phyloP scores from a whole-genome alignment of 2,329 filamentous ascomycete species.

The Mycogone perniciosa region DNA sequence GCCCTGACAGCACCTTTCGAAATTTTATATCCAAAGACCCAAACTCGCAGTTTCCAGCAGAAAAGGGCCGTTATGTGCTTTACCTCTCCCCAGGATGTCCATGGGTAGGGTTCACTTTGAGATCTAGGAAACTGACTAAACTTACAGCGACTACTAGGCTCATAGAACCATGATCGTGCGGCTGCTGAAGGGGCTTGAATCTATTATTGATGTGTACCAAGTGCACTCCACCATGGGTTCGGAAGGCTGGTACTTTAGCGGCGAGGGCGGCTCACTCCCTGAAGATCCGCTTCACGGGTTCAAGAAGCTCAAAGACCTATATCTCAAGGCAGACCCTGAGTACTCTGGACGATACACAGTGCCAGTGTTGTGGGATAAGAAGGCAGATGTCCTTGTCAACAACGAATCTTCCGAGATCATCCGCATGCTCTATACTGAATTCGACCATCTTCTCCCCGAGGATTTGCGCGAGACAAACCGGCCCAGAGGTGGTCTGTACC shows the following conservation, averaged over 20 bases:
- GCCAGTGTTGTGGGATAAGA: conserved; percentile 65
- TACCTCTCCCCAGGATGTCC: conserved; percentile 57
- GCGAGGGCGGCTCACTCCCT: conserved; percentile 41
- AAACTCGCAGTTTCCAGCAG: conserved; percentile 48
- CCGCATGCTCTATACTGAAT: conserved; percentile 71
- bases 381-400: conserved; percentile 64
- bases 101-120: conserved; percentile 41
- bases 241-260: conserved; percentile 48
- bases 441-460: conserved; percentile 54
- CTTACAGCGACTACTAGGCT: conserved; percentile 36
- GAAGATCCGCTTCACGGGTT: conserved; percentile 58
- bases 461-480: conserved; percentile 45
- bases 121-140: neutral
- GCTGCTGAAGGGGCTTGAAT: conserved; percentile 65
- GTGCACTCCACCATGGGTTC: conserved; percentile 60
- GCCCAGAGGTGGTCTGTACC: conserved; percentile 51
- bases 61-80: conserved; percentile 54
- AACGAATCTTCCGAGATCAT: conserved; percentile 84
- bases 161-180: conserved; percentile 69
- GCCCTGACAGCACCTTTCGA: conserved; percentile 50
- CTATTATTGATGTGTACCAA: conserved; percentile 60
- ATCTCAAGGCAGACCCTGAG: conserved; percentile 59
- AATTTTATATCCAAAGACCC: conserved; percentile 47
- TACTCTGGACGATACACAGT: conserved; percentile 69
- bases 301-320: conserved; percentile 62